A percentile compares a stretch with the other conserved stretches of the same genome.
These are phyloP conservation scores for Pelargonium australe DNA, from an alignment of 441 rosid genomes.

Conservation along the genomic window DNA sequence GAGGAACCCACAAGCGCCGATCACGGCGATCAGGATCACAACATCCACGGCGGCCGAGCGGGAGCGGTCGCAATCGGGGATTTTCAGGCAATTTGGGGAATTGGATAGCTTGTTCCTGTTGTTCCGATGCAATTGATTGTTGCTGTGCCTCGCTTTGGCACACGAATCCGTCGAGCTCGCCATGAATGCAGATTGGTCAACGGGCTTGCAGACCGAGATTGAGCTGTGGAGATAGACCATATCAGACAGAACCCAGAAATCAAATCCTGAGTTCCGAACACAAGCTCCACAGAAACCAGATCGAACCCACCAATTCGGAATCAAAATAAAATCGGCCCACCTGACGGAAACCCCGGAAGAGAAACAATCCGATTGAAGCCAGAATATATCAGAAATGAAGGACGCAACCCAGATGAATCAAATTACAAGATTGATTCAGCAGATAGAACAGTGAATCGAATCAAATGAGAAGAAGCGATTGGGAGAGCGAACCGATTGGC, in stretches of 20 bases:
- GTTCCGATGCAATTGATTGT: conserved; percentile 26
- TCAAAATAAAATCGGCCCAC: conserved; percentile 29
- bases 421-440: neutral
- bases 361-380: neutral
- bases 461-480: neutral
- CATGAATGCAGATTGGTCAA: conserved; percentile 59
- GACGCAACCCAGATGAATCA: neutral
- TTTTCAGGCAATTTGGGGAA: conserved; percentile 29
- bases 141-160: conserved; percentile 33
- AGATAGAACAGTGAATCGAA: neutral
- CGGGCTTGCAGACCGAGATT: conserved; percentile 64
- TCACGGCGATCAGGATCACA: conserved; percentile 57
- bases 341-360: conserved; percentile 18
- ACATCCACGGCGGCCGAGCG: conserved; percentile 72
- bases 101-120: conserved; percentile 27
- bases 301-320: conserved; percentile 22
- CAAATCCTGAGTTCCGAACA: neutral
- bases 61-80: conserved; percentile 54
- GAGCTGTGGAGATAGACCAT: conserved; percentile 74
- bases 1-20: conserved; percentile 68
- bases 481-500: neutral
- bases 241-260: conserved; percentile 43
- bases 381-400: neutral
- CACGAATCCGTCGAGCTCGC: conserved; percentile 43
- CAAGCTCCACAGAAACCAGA: conserved; percentile 15